Evolutionary conservation across 2,329 filamentous ascomycete species (phyloP).

Genomic region (Botryotinia convoluta): DNA sequence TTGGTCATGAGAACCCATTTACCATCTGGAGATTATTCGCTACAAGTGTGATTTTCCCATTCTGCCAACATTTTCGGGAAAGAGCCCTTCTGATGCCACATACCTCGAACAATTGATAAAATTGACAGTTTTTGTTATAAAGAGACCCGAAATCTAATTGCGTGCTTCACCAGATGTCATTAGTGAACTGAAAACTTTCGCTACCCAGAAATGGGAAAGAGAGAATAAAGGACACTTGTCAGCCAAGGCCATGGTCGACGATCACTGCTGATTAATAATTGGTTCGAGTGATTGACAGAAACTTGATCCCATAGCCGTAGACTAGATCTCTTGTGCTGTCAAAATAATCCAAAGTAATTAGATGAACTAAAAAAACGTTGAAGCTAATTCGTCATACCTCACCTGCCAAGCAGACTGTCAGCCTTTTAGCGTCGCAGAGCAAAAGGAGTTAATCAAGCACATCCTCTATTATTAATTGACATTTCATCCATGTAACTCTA

Average conservation of each 20-base stretch:
- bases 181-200: not conserved
- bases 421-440: not conserved
- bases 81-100: not conserved
- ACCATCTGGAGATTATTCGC: not conserved
- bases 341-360: not conserved
- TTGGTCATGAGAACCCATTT: not conserved
- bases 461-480: no score
- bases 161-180: not conserved
- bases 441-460: not conserved
- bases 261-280: not conserved
- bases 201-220: not conserved
- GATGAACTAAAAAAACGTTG: not conserved
- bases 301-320: not conserved
- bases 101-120: not conserved
- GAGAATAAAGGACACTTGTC: not conserved
- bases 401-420: not conserved
- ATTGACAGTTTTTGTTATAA: not conserved
- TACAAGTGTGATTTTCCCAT: not conserved
- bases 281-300: not conserved
- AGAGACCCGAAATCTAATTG: not conserved
- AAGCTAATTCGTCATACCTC: not conserved
- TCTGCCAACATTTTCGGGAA: not conserved
- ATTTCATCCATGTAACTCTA: not conserved
- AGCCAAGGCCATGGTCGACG: not conserved
- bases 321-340: not conserved